Percentiles rank a stretch among this genome's conserved stretches.
Evolutionary conservation across 768 basidiomycete genomes (phyloP).

Genomic region (Mycena sanguinolenta): DNA sequence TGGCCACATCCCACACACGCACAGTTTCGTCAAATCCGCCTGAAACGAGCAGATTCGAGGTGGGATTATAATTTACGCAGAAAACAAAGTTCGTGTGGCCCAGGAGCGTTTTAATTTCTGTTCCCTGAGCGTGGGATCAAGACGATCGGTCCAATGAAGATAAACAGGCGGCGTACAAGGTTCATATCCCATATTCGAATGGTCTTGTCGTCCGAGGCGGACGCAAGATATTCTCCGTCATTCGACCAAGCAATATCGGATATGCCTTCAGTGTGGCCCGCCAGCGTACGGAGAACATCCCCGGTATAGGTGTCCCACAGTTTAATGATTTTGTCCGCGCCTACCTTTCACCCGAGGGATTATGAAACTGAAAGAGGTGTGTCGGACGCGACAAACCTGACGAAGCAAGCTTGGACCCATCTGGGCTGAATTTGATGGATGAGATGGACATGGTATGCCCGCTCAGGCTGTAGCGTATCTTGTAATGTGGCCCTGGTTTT

Average conservation of each 20-base stretch:
- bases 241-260: slow-evolving; percentile 92
- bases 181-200: slow-evolving; percentile 89
- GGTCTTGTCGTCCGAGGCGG: slow-evolving; percentile 94
- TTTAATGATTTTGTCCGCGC: slow-evolving; percentile 87
- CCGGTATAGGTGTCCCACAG: slow-evolving; percentile 84
- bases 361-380: slow-evolving; percentile 31
- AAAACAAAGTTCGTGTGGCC: slow-evolving; percentile 97
- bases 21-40: slow-evolving; percentile 98
- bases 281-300: slow-evolving; percentile 77
- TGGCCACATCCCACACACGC: slow-evolving; percentile 94
- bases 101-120: slow-evolving; percentile 73
- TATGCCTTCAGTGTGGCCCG: slow-evolving; percentile 85
- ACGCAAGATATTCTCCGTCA: slow-evolving; percentile 87
- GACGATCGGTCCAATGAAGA: slow-evolving; percentile 27
- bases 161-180: slow-evolving; percentile 54
- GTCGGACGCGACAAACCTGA: slow-evolving; percentile 69
- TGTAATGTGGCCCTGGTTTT: slow-evolving; percentile 62
- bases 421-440: slow-evolving; percentile 89
- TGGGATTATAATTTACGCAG: slow-evolving; percentile 92
- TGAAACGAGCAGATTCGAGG: slow-evolving; percentile 90
- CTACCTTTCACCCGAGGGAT: slow-evolving; percentile 63
- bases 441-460: slow-evolving; percentile 91
- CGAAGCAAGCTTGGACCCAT: slow-evolving; percentile 86
- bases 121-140: slow-evolving; percentile 56
- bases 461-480: slow-evolving; percentile 70